Conservation (phyloP, 2,329 filamentous ascomycete species). For the Elsinoe perseae region DNA sequence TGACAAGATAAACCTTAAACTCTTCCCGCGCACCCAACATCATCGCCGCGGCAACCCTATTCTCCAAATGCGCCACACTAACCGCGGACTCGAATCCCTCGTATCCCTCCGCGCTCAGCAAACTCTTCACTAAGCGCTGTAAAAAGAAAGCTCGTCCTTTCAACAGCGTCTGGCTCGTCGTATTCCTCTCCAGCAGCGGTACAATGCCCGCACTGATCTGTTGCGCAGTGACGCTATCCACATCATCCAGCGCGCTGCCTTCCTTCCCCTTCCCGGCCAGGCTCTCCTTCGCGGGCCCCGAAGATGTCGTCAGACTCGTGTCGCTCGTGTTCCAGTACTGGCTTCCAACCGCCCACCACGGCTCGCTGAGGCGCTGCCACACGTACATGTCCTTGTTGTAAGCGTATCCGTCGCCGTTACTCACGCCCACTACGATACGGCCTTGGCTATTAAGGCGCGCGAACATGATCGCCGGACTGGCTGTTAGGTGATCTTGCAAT, state of each 20-base stretch:
- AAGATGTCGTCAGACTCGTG: slow-evolving; percentile 73
- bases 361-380: slow-evolving; percentile 93
- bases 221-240: slow-evolving; percentile 44
- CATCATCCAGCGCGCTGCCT: slow-evolving; percentile 31
- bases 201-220: slow-evolving; percentile 85
- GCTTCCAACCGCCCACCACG: slow-evolving; percentile 96
- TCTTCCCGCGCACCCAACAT: slow-evolving; percentile 81
- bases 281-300: slow-evolving; percentile 26
- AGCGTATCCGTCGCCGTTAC: slow-evolving; percentile 87
- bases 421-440: slow-evolving; percentile 78
- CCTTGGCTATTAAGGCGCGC: slow-evolving; percentile 85
- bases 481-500: slow-evolving; percentile 68
- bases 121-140: slow-evolving; percentile 80
- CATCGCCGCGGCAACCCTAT: slow-evolving; percentile 81
- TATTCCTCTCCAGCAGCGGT: slow-evolving; percentile 86
- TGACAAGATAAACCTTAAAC: slow-evolving; percentile 89
- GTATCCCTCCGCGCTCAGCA: slow-evolving; percentile 82
- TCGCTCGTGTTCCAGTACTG: slow-evolving; percentile 99
- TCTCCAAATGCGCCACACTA: slow-evolving; percentile 91
- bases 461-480: slow-evolving; percentile 77
- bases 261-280: not conserved
- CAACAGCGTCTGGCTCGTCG: slow-evolving; percentile 83
- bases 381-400: slow-evolving; percentile 79
- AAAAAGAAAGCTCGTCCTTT: slow-evolving; percentile 88
- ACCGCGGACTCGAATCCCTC: slow-evolving; percentile 86